Evolutionary conservation across 2,329 filamentous ascomycete genomes (phyloP), one percentile per base, ranked within the genome.

Genomic region (Myotisia sp.): DNA sequence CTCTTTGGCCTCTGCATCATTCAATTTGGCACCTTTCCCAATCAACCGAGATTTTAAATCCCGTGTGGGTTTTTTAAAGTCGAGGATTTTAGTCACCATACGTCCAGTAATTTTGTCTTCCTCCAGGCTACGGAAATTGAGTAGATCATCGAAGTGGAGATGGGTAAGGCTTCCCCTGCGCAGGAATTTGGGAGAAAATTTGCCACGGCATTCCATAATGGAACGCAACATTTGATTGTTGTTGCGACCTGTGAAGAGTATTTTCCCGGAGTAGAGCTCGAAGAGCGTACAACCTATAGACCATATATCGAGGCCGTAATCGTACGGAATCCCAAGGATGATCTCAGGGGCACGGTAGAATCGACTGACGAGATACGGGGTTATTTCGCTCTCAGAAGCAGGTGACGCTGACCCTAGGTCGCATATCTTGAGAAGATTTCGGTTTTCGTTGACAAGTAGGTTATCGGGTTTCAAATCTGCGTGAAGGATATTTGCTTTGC

Each of bases 161-260:
- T 70, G 68, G 9, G 78, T 74, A 40, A 92, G 69, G 43, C 83
- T 70, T 2, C 86, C 84, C 34, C 80, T 79, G 47, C 83, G 84
- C 49, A 93, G 76, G 42, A 94, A 67, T 58, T 94, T 94, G 29
- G 80, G 75, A 19, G 83, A 86, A 42, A 94, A 77, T 58, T 86
- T 92, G 49, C 90, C 90, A 30, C 92, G 77, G 47, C 87, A 85
- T 54, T 98, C 87, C 76, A 94, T 92, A 47, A 98, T 93, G 13
- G 80, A 78, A 43, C 83, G 81, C 40, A 98, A 72, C 90, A 98
- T 98, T 62, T 93, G 85, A 53, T 98, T 98, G 64, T 98, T 98
- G 61, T 83, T 90, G 44, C 82, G 74, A 39, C 90, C 90, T 1
- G 84, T 85, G 55, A 98, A 98, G 20, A 98, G 67, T 38, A 98